These are phyloP conservation scores for Paratinospora sagittata DNA, from an alignment of 164 flowering plant species.

Conservation along the genomic window DNA sequence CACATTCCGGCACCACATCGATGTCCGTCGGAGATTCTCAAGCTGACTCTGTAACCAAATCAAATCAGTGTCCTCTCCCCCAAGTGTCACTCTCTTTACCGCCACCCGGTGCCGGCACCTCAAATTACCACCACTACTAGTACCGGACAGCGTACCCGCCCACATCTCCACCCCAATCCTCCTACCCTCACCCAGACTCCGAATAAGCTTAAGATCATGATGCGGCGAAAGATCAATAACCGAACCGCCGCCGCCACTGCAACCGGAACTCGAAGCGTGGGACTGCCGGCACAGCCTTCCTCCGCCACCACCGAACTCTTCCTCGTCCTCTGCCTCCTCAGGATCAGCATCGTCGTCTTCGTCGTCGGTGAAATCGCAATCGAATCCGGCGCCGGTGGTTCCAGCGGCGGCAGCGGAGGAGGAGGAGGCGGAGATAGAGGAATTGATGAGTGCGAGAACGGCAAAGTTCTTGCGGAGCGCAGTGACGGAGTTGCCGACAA, in stretches of 20 bases:
- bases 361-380: constrained; percentile 38
- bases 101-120: constrained; percentile 67
- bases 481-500: constrained; percentile 81
- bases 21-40: constrained; percentile 56
- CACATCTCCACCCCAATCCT: constrained; percentile 68
- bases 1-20: constrained; percentile 98
- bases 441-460: constrained; percentile 54
- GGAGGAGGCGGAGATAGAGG: constrained; percentile 19
- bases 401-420: constrained; percentile 1
- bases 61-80: constrained; percentile 62
- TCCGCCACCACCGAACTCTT: constrained; percentile 20
- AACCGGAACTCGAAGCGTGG: constrained; percentile 36
- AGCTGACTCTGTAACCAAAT: constrained; percentile 74
- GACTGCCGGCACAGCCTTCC: constrained; percentile 27
- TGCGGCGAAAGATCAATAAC: constrained; percentile 59
- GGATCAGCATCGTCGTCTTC: constrained; percentile 30
- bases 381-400: constrained; percentile 12
- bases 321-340: constrained; percentile 27
- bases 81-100: constrained; percentile 66
- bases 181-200: constrained; percentile 50
- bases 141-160: constrained; percentile 38
- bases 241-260: constrained; percentile 41
- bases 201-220: constrained; percentile 44
- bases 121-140: background rate
- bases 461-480: constrained; percentile 88